Evolutionary conservation across 805 yeast species (phyloP), one percentile per base, ranked within the genome.

Genomic region (Hanseniaspora jakobsenii): DNA sequence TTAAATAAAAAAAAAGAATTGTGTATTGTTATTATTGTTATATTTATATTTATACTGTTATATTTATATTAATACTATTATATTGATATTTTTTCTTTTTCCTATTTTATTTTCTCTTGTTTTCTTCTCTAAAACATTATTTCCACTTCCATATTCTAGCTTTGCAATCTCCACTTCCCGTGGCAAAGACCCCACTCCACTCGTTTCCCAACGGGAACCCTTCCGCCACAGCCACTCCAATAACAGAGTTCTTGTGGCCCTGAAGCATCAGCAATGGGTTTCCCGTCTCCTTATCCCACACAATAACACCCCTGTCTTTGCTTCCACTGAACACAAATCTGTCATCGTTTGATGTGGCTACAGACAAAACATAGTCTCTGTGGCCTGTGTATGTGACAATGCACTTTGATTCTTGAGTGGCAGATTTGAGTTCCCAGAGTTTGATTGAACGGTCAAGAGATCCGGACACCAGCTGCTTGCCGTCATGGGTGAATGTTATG

Each of bases 141-240:
- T 52, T 77, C 81, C 85, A 85, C 62, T 81, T 75, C 98, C 98
- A 89, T 58, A 89, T 82, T 64, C 95, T 77, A 32, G 97, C 97
- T 61, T 87, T 83, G 64, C 94, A 89, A 65, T 89, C 97, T 61
- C 97, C 98, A 64, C 85, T 74, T 47, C 97, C 97, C 12, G 97
- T 87, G 45, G 97, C 97, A 69, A 89, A 91, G 55, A 84, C 78
- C 38, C 93, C 89, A 51, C 75, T 78, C 50, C 72, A 72, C 28
- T 58, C 54, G 24, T 57, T 54, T 38, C 79, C 81, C 49, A 72
- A 70, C 48, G 70, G 68, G 50, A 84, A 78, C 50, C 77, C 77
- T 53, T 86, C 85, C 19, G 91, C 78, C 18, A 91, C 95, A 38
- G 94, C 85, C 31, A 89, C 97, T 45, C 89, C 78, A 53, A 89